Evolutionary conservation across 805 yeast genomes (phyloP).

Genomic region (Cyberlindnera samutprakarnensis): DNA sequence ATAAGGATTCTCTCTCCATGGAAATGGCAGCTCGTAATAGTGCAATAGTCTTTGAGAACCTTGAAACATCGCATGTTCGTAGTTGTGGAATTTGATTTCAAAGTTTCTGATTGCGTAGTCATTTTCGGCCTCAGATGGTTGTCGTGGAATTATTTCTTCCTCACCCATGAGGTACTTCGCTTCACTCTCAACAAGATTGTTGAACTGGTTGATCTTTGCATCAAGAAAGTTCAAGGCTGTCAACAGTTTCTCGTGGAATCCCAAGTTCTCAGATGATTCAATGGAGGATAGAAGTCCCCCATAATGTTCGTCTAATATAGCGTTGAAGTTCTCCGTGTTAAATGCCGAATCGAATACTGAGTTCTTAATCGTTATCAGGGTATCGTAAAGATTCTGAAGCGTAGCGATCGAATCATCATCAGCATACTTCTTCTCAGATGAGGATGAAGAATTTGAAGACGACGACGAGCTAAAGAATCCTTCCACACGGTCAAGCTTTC

Average conservation of each 20-base stretch:
- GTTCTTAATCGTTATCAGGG: slow-evolving; percentile 19
- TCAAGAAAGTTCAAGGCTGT: slow-evolving; percentile 32
- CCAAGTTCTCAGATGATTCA: slow-evolving; percentile 15
- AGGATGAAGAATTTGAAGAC: neutral
- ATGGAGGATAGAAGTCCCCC: slow-evolving; percentile 18
- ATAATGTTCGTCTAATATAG: slow-evolving; percentile 21
- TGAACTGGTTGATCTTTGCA: slow-evolving; percentile 33
- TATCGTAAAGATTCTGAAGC: slow-evolving; percentile 20
- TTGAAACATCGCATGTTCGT: slow-evolving; percentile 35
- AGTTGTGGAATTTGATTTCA: slow-evolving; percentile 35
- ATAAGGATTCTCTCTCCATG: slow-evolving; percentile 89
- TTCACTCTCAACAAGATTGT: slow-evolving; percentile 24
- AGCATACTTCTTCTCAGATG: slow-evolving; percentile 1
- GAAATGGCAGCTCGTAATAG: slow-evolving; percentile 82
- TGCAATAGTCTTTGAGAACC: slow-evolving; percentile 50
- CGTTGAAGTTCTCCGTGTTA: slow-evolving; percentile 17
- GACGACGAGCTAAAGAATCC: slow-evolving; percentile 11
- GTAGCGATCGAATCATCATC: slow-evolving; percentile 16
- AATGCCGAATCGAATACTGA: slow-evolving; percentile 17
- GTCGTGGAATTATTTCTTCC: too few species aligned
- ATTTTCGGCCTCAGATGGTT: neutral
- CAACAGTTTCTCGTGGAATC: slow-evolving; percentile 26
- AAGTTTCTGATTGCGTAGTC: slow-evolving; percentile 17
- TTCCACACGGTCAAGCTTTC: slow-evolving; percentile 20
- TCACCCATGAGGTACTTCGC: slow-evolving; percentile 14